A percentile compares a stretch with the other conserved stretches of the same genome.
phyloP scores from a whole-genome alignment of 2,329 filamentous ascomycete genomes.

The Apiospora phragmitis region DNA sequence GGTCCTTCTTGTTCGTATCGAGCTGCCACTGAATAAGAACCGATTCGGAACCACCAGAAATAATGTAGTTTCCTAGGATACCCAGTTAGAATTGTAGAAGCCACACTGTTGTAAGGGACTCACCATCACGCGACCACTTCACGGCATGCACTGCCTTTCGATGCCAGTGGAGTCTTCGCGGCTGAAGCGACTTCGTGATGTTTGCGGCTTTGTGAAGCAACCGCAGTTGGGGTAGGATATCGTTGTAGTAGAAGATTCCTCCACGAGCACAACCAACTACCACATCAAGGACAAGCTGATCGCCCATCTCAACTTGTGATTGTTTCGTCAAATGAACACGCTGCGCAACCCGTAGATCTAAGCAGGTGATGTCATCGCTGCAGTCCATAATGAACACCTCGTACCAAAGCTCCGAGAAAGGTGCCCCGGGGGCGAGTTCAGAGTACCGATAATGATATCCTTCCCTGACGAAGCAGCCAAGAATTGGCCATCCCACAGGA shows the following conservation, averaged over 20 bases:
- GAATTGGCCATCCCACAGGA: constrained; percentile 55
- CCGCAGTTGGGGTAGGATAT: constrained; percentile 64
- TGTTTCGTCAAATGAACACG: constrained; percentile 35
- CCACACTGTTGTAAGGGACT: constrained; percentile 23
- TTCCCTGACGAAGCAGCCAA: constrained; percentile 56
- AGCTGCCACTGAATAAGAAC: constrained; percentile 92
- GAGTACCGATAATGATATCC: constrained; percentile 61
- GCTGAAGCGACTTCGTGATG: constrained; percentile 51
- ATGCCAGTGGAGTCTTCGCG: constrained; percentile 86
- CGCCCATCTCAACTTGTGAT: constrained; percentile 27
- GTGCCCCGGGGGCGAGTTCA: constrained; percentile 32
- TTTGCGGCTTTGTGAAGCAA: constrained; percentile 38
- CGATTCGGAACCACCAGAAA: constrained; percentile 90
- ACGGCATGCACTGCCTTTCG: constrained; percentile 77
- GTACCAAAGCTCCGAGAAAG: constrained; percentile 48
- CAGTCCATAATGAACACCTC: constrained; percentile 60
- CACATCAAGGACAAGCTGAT: constrained; percentile 61
- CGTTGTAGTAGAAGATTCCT: constrained; percentile 77
- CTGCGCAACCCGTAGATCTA: constrained; percentile 57
- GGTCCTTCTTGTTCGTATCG: constrained; percentile 79
- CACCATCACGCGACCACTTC: constrained; percentile 92
- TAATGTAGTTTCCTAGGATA: constrained; percentile 77
- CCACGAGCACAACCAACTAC: constrained; percentile 77
- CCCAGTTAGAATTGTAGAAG: constrained; percentile 18
- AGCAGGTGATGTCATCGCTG: constrained; percentile 64